Base-by-base conservation (phyloP, 345 rosid species). In the Corchorus capsularis region DNA sequence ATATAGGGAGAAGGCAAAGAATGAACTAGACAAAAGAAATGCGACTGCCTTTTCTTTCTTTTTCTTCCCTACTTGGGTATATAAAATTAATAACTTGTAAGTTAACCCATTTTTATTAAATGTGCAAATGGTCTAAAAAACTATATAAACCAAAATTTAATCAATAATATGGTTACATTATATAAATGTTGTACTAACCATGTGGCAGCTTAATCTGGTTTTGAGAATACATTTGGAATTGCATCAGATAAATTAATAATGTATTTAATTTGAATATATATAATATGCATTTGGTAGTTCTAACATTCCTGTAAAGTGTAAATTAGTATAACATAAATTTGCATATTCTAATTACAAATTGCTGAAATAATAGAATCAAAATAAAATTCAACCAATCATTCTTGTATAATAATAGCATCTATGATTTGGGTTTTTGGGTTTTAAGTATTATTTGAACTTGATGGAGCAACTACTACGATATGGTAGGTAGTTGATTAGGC, bases 381-480 rank as follows among this genome's bases (percentile, higher is more conserved):
- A 20, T 11, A 11, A 43, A 54, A 47, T 19, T 67, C 55, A 67
- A 67, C 19, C 39, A 12, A 22, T n/a, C 17, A 20, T 13, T 20
- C 11, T 20, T 47, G 55, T 46, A 67, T 10, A 45, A 67, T 6
- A 5, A 46, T 19, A 46, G 57, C 72, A 52, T 34, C 45, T 3
- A 70, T 35, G 73, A 70, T 20, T 46, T 41, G 69, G 41, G 69
- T 6, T 62, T 35, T 35, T 62, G 1, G 10, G 69, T 0, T 32
- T 41, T 46, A 13, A 12, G 35, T 20, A 22, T 20, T 46, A 22
- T 47, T 46, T 47, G 19, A 41, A 39, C n/a, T 41, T 64, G 71
- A 45, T 35, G 56, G 74, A 70, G 17, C 14, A 70, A 52, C 73
- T 53, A 35, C 73, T 52, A 50, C 27, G 32, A 53, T 53, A 45